phyloP scores from a whole-genome alignment of 371 early-diverging fungal species.

The Actinomortierella wolfii region DNA sequence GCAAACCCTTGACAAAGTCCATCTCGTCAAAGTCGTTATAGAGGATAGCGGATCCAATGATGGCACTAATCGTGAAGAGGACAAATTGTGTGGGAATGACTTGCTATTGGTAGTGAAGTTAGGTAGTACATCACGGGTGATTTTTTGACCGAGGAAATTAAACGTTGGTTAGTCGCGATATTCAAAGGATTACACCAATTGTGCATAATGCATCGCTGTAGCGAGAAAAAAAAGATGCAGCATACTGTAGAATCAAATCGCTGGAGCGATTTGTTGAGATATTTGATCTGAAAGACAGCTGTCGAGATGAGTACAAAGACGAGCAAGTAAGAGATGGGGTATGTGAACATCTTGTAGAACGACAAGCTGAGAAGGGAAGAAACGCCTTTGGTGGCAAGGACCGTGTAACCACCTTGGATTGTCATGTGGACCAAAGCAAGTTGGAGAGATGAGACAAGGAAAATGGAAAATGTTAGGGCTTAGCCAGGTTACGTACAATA shows the following conservation, averaged over 20 bases:
- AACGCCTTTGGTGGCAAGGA: conserved; percentile 75
- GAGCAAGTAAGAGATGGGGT: conserved; percentile 69
- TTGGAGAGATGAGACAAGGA: neutral
- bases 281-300: conserved; percentile 74
- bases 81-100: conserved; percentile 86
- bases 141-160: no score
- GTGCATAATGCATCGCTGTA: no score
- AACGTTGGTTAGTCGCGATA: no score
- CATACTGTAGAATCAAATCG: conserved; percentile 71
- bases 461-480: conserved; percentile 4
- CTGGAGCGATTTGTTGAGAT: conserved; percentile 72
- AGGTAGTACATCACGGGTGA: no score
- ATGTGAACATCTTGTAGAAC: conserved; percentile 67
- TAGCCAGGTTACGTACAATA: neutral
- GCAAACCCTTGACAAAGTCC: conserved; percentile 49
- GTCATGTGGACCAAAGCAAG: neutral
- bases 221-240: neutral
- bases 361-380: conserved; percentile 70
- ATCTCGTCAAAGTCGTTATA: conserved; percentile 76
- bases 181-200: no score
- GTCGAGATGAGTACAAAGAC: conserved; percentile 65
- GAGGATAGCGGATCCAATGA: conserved; percentile 72
- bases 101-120: conserved; percentile 43
- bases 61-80: conserved; percentile 76
- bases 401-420: conserved; percentile 74